phyloP scores from a whole-genome alignment of 2,329 filamentous ascomycete species.

The Aspergillus persii region DNA sequence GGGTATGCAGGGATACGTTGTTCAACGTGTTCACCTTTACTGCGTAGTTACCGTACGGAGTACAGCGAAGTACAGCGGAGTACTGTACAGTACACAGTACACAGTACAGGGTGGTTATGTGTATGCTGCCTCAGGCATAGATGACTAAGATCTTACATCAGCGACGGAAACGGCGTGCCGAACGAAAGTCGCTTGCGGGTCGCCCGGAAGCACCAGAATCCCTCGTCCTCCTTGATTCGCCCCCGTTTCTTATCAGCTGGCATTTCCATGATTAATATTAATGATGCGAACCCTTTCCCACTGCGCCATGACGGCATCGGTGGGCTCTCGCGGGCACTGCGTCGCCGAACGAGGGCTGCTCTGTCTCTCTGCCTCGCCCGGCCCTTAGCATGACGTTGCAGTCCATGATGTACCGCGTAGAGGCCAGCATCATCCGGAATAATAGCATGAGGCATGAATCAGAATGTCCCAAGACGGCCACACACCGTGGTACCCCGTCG shows the following conservation, averaged over 20 bases:
- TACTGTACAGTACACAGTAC: no score
- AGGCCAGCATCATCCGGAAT: no score
- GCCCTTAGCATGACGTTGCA: conserved; percentile 1
- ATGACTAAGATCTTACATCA: no score
- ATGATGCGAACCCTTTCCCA: no score
- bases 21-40: no score
- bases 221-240: neutral
- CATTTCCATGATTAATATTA: conserved; percentile 1
- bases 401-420: neutral
- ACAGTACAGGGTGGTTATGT: no score
- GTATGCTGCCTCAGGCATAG: neutral
- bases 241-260: neutral
- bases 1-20: no score
- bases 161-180: conserved; percentile 25
- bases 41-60: no score
- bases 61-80: no score
- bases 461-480: neutral
- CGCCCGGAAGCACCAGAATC: conserved; percentile 5
- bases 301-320: conserved; percentile 3
- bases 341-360: neutral
- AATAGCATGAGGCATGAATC: no score
- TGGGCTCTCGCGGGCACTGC: neutral
- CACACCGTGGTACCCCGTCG: neutral
- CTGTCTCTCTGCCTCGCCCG: neutral
- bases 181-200: conserved; percentile 10